Base-by-base conservation (phyloP, 192 early-diverging fungal species). In the Coemansia sp. region DNA sequence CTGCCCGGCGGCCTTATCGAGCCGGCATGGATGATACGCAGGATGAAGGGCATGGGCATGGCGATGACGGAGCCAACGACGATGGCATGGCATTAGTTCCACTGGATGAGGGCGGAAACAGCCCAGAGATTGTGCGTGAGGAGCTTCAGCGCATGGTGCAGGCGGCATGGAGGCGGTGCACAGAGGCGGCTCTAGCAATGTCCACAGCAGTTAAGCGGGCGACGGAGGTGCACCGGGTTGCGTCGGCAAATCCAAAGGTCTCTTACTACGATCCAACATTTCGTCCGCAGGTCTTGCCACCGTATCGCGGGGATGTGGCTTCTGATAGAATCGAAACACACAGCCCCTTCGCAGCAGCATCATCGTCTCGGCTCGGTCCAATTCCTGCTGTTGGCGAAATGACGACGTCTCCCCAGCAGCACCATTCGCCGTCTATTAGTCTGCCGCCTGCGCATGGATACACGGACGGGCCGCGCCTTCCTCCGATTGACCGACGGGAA, bases 191-290 rank as follows among this genome's bases (percentile, higher is more conserved):
- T 0, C 52, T 64, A 9, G 69, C 75, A 28, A 79, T 79, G 75
- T 79, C 75, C 20, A 42, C 75, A 3, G 75, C 70, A 6, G 66
- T 68, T 19, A 71, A 64, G 44, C 65, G 70, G 4, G 66, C 70
- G 3, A 63, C 69, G 2, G 75, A 65, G 27, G 70, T 65, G 36
- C 69, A 64, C 17, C 58, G 66, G 11, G 62, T 72, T 9, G 64
- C 68, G 3, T 77, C 74, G 34, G 57, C 62, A 38, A 72, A 68
- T 36, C 62, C 69, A 36, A 61, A 56, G 36, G 53, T 66, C 11
- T 29, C 69, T 14, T 78, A 78, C 55, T 72, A 78, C 25, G 75
- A 78, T n/a, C 75, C 75, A 45, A 78, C 75, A 9, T 78, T 78
- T 53, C 65, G 75, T 4, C 75, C 69, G 29, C 75, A 78, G 55